phyloP scores from a whole-genome alignment of 805 yeast species.

The Kodamaea neixiangensis region DNA sequence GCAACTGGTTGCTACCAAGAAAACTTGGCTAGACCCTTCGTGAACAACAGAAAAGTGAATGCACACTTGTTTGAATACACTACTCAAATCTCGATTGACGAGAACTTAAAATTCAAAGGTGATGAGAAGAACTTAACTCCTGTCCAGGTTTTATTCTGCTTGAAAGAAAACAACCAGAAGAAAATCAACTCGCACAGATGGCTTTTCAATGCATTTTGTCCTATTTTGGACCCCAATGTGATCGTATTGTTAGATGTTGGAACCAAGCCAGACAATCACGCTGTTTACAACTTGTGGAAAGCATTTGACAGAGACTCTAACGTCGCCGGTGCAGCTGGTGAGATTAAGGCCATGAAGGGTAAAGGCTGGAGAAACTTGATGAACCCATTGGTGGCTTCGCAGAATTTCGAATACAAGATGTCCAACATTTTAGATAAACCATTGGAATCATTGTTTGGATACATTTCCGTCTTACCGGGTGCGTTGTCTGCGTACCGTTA shows the following conservation, averaged over 20 bases:
- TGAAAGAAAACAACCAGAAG: slow-evolving; percentile 89
- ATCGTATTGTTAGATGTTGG: slow-evolving; percentile 94
- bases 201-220: slow-evolving; percentile 95
- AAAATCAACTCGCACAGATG: slow-evolving; percentile 97
- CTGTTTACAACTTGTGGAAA: slow-evolving; percentile 94
- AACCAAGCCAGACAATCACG: slow-evolving; percentile 85
- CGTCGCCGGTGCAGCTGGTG: slow-evolving; percentile 99
- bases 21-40: slow-evolving; percentile 93
- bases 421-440: slow-evolving; percentile 97
- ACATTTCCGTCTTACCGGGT: slow-evolving; percentile 92
- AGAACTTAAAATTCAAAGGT: slow-evolving; percentile 85
- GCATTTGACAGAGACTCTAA: slow-evolving; percentile 95
- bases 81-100: slow-evolving; percentile 90
- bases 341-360: slow-evolving; percentile 93
- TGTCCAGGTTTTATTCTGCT: slow-evolving; percentile 88
- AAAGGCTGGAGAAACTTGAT: slow-evolving; percentile 76
- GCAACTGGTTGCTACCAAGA: slow-evolving; percentile 98
- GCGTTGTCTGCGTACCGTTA: slow-evolving; percentile 94
- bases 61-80: slow-evolving; percentile 96
- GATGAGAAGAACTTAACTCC: slow-evolving; percentile 90
- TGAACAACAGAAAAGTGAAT: slow-evolving; percentile 86
- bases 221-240: slow-evolving; percentile 87
- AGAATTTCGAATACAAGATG: slow-evolving; percentile 94
- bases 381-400: slow-evolving; percentile 94
- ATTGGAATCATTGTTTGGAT: slow-evolving; percentile 88